Evolutionary conservation across 305 asterid genomes (phyloP).

Genomic region (Fraxinus dipetala): DNA sequence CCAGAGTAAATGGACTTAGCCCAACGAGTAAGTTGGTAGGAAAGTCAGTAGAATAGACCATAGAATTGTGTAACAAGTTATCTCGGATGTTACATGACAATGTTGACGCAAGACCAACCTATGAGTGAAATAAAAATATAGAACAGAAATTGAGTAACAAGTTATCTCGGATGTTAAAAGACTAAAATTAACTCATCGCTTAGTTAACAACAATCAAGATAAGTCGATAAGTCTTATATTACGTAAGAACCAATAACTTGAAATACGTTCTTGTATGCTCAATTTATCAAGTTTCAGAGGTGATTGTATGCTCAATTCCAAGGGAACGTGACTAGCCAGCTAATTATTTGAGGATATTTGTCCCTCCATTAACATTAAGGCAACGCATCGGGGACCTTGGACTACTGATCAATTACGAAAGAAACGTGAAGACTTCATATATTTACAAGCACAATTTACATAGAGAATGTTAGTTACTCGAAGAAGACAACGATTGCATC

Average conservation of each 20-base stretch:
- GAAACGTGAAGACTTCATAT: not conserved
- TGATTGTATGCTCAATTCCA: not conserved
- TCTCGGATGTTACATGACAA: not conserved
- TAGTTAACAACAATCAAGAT: not conserved
- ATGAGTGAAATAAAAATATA: not conserved
- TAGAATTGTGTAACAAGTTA: not conserved
- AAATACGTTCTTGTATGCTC: not conserved
- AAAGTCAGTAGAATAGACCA: not conserved
- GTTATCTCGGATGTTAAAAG: not conserved
- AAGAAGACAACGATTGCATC: not conserved
- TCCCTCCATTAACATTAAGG: not conserved
- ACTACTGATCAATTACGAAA: too few relatives aligned
- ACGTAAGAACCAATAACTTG: not conserved
- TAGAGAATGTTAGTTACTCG: not conserved
- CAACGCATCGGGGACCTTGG: not conserved
- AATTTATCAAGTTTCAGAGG: not conserved
- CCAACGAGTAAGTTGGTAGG: not conserved
- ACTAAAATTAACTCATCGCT: not conserved
- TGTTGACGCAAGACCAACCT: not conserved
- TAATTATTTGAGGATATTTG: too few relatives aligned
- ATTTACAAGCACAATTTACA: not conserved
- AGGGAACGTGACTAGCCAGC: too few relatives aligned
- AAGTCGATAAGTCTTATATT: not conserved
- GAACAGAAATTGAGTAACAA: not conserved
- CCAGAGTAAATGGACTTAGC: not conserved